Percentiles rank a stretch among this genome's conserved stretches.
These are phyloP conservation scores for Brassica rapa DNA, from an alignment of 345 rosid genomes.

Conservation along the genomic window DNA sequence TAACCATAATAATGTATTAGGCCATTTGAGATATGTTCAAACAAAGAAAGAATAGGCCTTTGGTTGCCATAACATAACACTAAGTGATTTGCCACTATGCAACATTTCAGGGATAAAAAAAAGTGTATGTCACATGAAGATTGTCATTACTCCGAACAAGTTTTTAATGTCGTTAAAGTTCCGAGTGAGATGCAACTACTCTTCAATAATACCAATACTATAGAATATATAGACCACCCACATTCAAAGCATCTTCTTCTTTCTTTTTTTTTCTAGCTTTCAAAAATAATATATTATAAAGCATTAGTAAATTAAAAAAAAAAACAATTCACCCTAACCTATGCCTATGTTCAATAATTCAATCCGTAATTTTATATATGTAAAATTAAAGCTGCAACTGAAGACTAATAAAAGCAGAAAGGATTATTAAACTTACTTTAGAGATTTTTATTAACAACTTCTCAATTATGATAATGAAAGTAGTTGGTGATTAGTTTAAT, in stretches of 20 bases:
- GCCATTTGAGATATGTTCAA: background rate
- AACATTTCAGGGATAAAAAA: slow-evolving; percentile 20
- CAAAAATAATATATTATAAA: slow-evolving; percentile 24
- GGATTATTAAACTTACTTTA: slow-evolving; percentile 13
- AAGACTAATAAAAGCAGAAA: slow-evolving; percentile 19
- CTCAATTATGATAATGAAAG: slow-evolving; percentile 32
- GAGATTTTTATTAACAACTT: slow-evolving; percentile 23
- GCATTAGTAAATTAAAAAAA: slow-evolving; percentile 7
- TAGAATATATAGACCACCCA: slow-evolving; percentile 17
- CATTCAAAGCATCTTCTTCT: slow-evolving; percentile 40
- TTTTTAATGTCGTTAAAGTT: slow-evolving; percentile 18
- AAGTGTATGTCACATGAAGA: slow-evolving; percentile 20
- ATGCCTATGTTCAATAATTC: slow-evolving; percentile 35
- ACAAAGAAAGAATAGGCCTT: background rate
- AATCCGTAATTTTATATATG: slow-evolving; percentile 14
- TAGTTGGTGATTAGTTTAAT: slow-evolving; percentile 32
- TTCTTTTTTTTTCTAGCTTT: background rate
- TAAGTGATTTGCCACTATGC: slow-evolving; percentile 27
- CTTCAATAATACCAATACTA: slow-evolving; percentile 10
- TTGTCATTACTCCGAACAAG: slow-evolving; percentile 16
- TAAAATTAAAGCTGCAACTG: slow-evolving; percentile 29
- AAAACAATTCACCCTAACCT: slow-evolving; percentile 34
- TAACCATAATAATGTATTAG: background rate
- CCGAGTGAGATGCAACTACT: slow-evolving; percentile 36
- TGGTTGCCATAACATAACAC: background rate